A percentile compares a stretch with the other conserved stretches of the same genome.
Conservation (phyloP, 2,329 filamentous ascomycete species). For the Cladophialophora carrionii region DNA sequence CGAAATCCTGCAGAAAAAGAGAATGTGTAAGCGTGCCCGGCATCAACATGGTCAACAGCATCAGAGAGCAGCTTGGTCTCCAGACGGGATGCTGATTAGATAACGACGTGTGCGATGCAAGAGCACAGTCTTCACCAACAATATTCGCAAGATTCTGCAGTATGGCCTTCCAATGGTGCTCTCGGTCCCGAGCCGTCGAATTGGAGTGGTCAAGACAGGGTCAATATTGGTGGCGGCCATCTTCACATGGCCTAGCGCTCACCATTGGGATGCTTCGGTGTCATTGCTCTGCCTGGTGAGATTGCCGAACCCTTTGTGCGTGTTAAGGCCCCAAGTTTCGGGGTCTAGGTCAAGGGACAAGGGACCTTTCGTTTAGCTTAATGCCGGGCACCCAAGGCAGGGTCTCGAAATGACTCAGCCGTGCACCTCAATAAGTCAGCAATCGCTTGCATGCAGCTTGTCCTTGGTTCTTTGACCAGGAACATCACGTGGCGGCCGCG, state of each 20-base stretch:
- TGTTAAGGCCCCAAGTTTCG: not conserved
- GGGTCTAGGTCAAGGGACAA: not conserved
- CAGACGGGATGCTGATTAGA: not conserved
- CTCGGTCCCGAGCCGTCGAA: not conserved
- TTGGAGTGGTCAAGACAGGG: not conserved
- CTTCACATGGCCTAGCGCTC: not conserved
- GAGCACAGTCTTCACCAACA: not conserved
- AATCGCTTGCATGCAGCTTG: no score
- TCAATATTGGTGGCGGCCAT: not conserved
- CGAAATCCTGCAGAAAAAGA: not conserved
- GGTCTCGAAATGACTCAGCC: slow-evolving; percentile 2
- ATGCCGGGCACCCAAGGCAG: not conserved
- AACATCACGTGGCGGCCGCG: not conserved
- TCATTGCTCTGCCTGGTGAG: not conserved
- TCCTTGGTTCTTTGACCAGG: not conserved
- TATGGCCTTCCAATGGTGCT: not conserved
- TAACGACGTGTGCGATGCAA: not conserved
- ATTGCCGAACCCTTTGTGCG: slow-evolving; percentile 1
- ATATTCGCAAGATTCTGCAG: not conserved
- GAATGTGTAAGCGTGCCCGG: slow-evolving; percentile 12
- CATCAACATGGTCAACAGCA: not conserved
- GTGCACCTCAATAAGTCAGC: slow-evolving; percentile 9
- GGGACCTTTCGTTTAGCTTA: not conserved
- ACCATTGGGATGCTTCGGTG: not conserved
- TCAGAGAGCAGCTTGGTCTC: not conserved